Conservation (phyloP, 202 grass and related monocot genomes). For the Schoenoplectus tabernaemontani region DNA sequence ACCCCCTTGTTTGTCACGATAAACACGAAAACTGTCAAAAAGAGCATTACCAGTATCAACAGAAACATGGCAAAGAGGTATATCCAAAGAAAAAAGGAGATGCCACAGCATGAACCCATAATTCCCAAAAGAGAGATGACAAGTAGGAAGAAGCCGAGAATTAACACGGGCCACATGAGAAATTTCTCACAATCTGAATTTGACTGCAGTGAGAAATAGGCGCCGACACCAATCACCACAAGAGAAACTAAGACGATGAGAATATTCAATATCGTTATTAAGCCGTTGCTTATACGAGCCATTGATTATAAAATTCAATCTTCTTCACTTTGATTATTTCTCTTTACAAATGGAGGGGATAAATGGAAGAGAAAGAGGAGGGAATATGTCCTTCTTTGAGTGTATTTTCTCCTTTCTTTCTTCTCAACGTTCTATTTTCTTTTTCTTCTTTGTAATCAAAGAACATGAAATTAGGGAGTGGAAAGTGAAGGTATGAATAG, state of each 20-base stretch:
- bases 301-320: constrained; percentile 14
- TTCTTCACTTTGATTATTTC: not conserved
- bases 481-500: constrained; percentile 1
- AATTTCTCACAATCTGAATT: constrained; percentile 51
- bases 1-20: constrained; percentile 53
- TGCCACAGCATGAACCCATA: constrained; percentile 43
- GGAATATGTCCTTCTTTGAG: not conserved
- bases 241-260: constrained; percentile 40
- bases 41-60: constrained; percentile 53
- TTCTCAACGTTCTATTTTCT: not conserved
- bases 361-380: not conserved
- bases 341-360: not conserved
- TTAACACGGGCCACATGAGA: constrained; percentile 32
- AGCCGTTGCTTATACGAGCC: constrained; percentile 47
- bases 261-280: constrained; percentile 45
- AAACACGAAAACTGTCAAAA: constrained; percentile 40
- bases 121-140: constrained; percentile 54
- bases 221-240: constrained; percentile 38
- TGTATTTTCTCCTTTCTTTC: not conserved
- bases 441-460: not conserved
- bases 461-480: not conserved
- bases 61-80: constrained; percentile 56
- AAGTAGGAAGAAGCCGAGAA: constrained; percentile 40
- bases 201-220: constrained; percentile 31
- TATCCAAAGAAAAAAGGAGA: constrained; percentile 49